These are phyloP conservation scores for Exophiala xenobiotica DNA, from an alignment of 2,329 filamentous ascomycete species.

Conservation along the genomic window DNA sequence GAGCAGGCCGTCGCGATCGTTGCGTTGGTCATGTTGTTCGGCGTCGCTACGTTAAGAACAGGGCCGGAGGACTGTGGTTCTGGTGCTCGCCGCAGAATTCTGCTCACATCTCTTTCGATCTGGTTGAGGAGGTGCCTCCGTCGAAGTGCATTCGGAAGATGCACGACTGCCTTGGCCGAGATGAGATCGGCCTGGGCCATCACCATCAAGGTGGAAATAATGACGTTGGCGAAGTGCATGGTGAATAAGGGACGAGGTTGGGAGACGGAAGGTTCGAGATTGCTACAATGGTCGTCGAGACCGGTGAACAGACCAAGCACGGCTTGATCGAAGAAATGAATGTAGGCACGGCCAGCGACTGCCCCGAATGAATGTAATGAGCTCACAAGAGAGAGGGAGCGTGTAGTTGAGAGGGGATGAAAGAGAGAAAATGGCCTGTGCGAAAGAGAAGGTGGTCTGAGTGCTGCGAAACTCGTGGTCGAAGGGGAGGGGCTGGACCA, in stretches of 20 bases:
- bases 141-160: conserved; percentile 18
- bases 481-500: conserved; percentile 9
- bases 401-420: conserved; percentile 9
- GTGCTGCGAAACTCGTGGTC: conserved; percentile 5
- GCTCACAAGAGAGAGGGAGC: conserved; percentile 11
- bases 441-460: conserved; percentile 22
- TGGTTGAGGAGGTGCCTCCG: conserved; percentile 15
- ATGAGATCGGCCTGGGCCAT: conserved; percentile 16
- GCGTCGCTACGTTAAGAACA: conserved; percentile 6
- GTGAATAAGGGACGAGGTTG: conserved; percentile 4
- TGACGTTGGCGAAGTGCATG: conserved; percentile 20
- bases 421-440: conserved; percentile 15
- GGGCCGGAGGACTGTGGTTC: conserved; percentile 9
- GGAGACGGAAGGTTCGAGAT: neutral
- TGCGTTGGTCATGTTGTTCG: conserved; percentile 26
- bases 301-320: conserved; percentile 23
- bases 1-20: conserved; percentile 60
- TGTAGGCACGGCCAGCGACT: conserved; percentile 26
- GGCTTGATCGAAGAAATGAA: conserved; percentile 18
- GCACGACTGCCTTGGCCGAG: conserved; percentile 20
- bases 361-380: conserved; percentile 20
- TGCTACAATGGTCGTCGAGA: conserved; percentile 21
- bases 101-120: conserved; percentile 14
- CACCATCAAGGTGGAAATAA: conserved; percentile 21
- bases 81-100: conserved; percentile 15